Conservation (phyloP, 2,329 filamentous ascomycete species). For the Berkeleyomyces rouxiae region DNA sequence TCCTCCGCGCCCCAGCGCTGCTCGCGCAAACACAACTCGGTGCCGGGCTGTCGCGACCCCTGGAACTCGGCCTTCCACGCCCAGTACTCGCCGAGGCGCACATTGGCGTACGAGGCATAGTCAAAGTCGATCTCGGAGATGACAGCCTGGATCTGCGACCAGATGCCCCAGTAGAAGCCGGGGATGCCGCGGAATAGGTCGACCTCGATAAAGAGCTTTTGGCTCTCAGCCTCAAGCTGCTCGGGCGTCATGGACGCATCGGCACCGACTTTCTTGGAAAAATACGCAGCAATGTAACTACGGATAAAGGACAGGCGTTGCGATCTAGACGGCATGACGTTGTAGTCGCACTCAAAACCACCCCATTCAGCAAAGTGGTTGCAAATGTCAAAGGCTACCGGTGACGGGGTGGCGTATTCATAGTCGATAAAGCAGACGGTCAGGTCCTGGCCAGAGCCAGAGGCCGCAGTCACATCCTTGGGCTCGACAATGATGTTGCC, state of each 20-base stretch:
- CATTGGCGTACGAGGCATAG: conserved; percentile 80
- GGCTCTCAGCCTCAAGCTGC: conserved; percentile 44
- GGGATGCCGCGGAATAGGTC: conserved; percentile 78
- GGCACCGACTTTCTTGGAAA: conserved; percentile 29
- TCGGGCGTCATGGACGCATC: conserved; percentile 18
- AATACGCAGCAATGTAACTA: conserved; percentile 69
- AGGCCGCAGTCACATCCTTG: conserved; percentile 14
- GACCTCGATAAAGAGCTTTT: conserved; percentile 60
- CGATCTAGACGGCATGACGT: conserved; percentile 58
- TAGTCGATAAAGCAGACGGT: conserved; percentile 86
- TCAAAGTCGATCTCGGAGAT: conserved; percentile 96
- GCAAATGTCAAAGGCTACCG: conserved; percentile 86
- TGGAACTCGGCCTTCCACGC: conserved; percentile 67
- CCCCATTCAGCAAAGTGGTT: conserved; percentile 99
- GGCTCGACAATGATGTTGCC: conserved; percentile 86
- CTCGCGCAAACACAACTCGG: conserved; percentile 58
- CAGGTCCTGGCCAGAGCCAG: conserved; percentile 20
- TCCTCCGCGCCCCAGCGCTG: conserved; percentile 53
- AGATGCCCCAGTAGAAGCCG: conserved; percentile 84
- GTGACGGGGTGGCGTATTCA: conserved; percentile 89
- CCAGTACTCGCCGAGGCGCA: conserved; percentile 78
- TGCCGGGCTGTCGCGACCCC: conserved; percentile 38
- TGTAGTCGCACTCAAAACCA: conserved; percentile 88
- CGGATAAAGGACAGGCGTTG: conserved; percentile 66
- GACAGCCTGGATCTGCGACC: conserved; percentile 84